phyloP scores from a whole-genome alignment of 2,329 filamentous ascomycete species.

The Rhinocladiella similis region DNA sequence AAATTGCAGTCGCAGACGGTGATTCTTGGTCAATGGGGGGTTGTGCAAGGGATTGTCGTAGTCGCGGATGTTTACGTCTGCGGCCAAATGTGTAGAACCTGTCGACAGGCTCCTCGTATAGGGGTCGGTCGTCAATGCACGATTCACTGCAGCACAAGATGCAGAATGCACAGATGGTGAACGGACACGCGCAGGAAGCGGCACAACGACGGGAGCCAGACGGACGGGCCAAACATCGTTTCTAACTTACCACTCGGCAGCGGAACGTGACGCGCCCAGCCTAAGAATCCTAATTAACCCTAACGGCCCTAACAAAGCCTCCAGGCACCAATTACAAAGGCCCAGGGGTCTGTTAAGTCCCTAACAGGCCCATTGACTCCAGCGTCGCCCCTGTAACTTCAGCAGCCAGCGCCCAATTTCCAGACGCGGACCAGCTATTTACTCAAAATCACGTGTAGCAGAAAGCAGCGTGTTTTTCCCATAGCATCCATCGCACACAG shows the following conservation, averaged over 20 bases:
- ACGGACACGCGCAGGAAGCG: constrained; percentile 8
- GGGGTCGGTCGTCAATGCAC: neutral
- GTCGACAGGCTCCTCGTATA: neutral
- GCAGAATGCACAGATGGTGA: neutral
- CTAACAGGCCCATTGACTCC: too few species aligned
- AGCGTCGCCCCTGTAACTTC: too few species aligned
- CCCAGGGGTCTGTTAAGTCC: too few species aligned
- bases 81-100: too few species aligned
- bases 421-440: too few species aligned
- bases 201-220: neutral
- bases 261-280: constrained; percentile 1
- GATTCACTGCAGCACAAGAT: neutral
- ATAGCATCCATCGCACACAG: too few species aligned
- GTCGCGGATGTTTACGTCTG: too few species aligned
- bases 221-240: neutral
- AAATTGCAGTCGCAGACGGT: constrained; percentile 2
- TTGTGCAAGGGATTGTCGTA: neutral
- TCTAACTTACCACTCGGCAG: neutral
- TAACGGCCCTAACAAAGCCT: too few species aligned
- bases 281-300: neutral
- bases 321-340: neutral
- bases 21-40: neutral
- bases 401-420: too few species aligned
- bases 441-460: too few species aligned
- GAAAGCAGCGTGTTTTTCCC: too few species aligned